phyloP scores from a whole-genome alignment of 257 asterid species.

The Plectranthus barbatus region DNA sequence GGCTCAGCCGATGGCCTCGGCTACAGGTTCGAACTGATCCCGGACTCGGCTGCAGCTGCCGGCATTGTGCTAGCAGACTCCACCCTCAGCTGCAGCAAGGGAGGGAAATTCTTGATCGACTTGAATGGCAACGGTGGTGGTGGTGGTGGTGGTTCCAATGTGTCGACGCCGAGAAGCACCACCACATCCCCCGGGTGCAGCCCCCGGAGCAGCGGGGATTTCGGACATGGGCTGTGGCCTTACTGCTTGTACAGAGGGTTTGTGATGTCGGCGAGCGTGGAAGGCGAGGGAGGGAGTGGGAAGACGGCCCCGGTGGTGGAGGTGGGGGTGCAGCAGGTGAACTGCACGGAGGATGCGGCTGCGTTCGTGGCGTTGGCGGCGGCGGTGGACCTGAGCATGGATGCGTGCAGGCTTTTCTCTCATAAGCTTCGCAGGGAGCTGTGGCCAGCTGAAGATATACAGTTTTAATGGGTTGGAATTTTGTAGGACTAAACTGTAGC shows the following conservation, averaged over 20 bases:
- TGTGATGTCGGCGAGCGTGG: conserved; percentile 75
- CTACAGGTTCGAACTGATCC: conserved; percentile 68
- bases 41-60: conserved; percentile 47
- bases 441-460: conserved; percentile 53
- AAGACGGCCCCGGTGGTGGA: conserved; percentile 38
- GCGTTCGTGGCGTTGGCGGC: conserved; percentile 85
- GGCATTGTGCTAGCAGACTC: conserved; percentile 64
- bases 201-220: conserved; percentile 83
- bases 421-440: conserved; percentile 80
- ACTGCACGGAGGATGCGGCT: no score
- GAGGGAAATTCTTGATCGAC: conserved; percentile 73
- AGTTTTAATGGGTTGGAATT: no score
- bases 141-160: conserved; percentile 16
- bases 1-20: conserved; percentile 64
- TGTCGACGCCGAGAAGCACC: conserved; percentile 33
- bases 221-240: conserved; percentile 75
- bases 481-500: no score
- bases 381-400: conserved; percentile 74
- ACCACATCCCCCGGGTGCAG: conserved; percentile 61
- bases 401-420: conserved; percentile 89
- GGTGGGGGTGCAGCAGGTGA: no score
- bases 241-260: conserved; percentile 80
- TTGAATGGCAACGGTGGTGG: conserved; percentile 22
- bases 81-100: conserved; percentile 54
- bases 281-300: conserved; percentile 41